Evolutionary conservation across 2,329 filamentous ascomycete species (phyloP).

Genomic region (Ramularia collo-cygni): DNA sequence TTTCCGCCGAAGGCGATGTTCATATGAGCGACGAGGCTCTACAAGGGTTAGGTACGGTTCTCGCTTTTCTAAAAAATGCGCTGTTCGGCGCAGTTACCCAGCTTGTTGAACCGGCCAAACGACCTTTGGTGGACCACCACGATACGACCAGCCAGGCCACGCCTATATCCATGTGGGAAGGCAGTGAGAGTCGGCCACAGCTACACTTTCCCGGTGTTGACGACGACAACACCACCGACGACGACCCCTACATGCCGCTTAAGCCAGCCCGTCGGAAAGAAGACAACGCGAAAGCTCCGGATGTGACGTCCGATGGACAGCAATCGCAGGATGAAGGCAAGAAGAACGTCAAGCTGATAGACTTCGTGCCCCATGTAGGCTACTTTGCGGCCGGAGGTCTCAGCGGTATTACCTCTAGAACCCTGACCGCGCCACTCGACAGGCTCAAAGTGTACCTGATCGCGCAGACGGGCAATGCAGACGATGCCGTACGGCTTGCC

Average conservation of each 20-base stretch:
- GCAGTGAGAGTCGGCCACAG: constrained; percentile 15
- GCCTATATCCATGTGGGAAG: constrained; percentile 19
- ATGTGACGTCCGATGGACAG: constrained; percentile 4
- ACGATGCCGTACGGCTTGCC: constrained; percentile 56
- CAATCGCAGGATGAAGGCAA: constrained; percentile 18
- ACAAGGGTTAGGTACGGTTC: constrained; percentile 84
- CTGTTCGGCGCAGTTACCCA: constrained; percentile 70
- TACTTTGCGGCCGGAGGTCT: constrained; percentile 96
- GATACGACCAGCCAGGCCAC: constrained; percentile 6
- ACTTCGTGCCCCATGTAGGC: constrained; percentile 74
- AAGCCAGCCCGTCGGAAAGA: constrained; percentile 30
- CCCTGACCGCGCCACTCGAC: constrained; percentile 90
- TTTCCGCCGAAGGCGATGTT: constrained; percentile 92
- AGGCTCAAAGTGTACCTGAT: constrained; percentile 96
- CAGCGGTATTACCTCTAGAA: constrained; percentile 89
- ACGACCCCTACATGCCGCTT: constrained; percentile 29
- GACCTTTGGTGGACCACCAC: constrained; percentile 10
- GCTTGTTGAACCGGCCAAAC: constrained; percentile 22
- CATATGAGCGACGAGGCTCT: constrained; percentile 84
- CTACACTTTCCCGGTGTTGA: constrained; percentile 5
- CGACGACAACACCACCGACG: constrained; percentile 16
- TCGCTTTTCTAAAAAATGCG: constrained; percentile 59
- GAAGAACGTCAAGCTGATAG: constrained; percentile 47
- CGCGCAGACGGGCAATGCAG: constrained; percentile 66
- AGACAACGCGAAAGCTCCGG: background rate